Percentiles rank a stretch among this genome's conserved stretches.
Evolutionary conservation across 805 yeast species (phyloP).

Genomic region (Phaffomyces opuntiae): DNA sequence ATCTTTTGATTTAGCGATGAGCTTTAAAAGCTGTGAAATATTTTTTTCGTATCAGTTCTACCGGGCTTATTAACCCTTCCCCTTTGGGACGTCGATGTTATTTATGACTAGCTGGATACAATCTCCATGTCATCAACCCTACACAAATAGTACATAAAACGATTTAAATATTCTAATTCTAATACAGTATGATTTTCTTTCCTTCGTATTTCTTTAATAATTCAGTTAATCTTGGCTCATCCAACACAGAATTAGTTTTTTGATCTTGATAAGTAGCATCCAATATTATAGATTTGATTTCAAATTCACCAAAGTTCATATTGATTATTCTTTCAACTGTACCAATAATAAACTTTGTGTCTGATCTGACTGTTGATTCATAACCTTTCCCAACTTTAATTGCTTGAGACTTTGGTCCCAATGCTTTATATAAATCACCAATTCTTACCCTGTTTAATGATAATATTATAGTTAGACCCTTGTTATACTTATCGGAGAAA

Average conservation of each 20-base stretch:
- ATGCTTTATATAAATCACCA: slow-evolving; percentile 73
- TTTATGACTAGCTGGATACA: no score
- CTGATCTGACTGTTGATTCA: slow-evolving; percentile 18
- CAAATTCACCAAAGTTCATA: slow-evolving; percentile 13
- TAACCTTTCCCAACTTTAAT: slow-evolving; percentile 24
- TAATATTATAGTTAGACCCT: slow-evolving; percentile 37
- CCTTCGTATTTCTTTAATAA: slow-evolving; percentile 20
- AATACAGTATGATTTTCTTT: slow-evolving; percentile 21
- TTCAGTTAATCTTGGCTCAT: slow-evolving; percentile 19
- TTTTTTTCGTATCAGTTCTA: neutral
- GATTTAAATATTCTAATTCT: neutral
- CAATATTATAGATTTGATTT: slow-evolving; percentile 20
- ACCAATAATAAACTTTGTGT: slow-evolving; percentile 22
- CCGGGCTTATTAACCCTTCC: no score
- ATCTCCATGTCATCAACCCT: neutral
- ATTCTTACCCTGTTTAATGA: slow-evolving; percentile 82
- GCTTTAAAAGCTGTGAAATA: neutral
- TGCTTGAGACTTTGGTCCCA: slow-evolving; percentile 26
- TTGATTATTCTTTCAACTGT: slow-evolving; percentile 20
- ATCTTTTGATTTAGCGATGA: neutral
- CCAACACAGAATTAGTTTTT: slow-evolving; percentile 21
- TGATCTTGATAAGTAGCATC: slow-evolving; percentile 23
- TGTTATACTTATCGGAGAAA: slow-evolving; percentile 48
- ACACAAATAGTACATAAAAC: neutral
- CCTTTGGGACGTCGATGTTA: no score